Conservation (phyloP, 2,329 filamentous ascomycete species). For the Stemphylium lycopersici region DNA sequence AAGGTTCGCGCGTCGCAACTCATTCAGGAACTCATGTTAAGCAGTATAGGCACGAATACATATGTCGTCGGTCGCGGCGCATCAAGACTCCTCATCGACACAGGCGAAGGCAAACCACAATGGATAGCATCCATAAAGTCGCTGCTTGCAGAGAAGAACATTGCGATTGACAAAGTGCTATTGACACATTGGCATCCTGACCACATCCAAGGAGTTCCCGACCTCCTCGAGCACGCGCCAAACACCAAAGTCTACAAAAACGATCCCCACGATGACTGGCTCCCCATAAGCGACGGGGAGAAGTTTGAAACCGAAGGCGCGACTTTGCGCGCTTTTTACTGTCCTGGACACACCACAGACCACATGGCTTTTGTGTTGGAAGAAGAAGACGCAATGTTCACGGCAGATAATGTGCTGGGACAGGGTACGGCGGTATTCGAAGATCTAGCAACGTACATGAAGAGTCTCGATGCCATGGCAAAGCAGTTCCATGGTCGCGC, state of each 20-base stretch:
- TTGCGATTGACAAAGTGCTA: slow-evolving; percentile 70
- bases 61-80: slow-evolving; percentile 83
- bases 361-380: slow-evolving; percentile 80
- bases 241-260: slow-evolving; percentile 70
- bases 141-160: slow-evolving; percentile 70
- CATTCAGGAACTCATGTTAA: slow-evolving; percentile 12
- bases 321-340: slow-evolving; percentile 70
- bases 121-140: slow-evolving; percentile 73
- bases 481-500: slow-evolving; percentile 69
- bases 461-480: slow-evolving; percentile 72
- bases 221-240: slow-evolving; percentile 71
- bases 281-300: slow-evolving; percentile 63
- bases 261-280: slow-evolving; percentile 58
- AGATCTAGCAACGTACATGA: slow-evolving; percentile 71
- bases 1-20: slow-evolving; percentile 54
- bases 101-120: slow-evolving; percentile 76
- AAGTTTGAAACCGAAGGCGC: slow-evolving; percentile 64
- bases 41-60: slow-evolving; percentile 80
- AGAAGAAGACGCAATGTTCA: slow-evolving; percentile 84
- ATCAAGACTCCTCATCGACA: slow-evolving; percentile 82
- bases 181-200: slow-evolving; percentile 94
- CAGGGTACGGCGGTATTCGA: slow-evolving; percentile 88
- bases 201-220: slow-evolving; percentile 76
- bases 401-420: slow-evolving; percentile 86
- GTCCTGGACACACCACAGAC: slow-evolving; percentile 79